A percentile compares a stretch with the other conserved stretches of the same genome.
Evolutionary conservation across 306 rosid species (phyloP).

Genomic region (Malus fusca): DNA sequence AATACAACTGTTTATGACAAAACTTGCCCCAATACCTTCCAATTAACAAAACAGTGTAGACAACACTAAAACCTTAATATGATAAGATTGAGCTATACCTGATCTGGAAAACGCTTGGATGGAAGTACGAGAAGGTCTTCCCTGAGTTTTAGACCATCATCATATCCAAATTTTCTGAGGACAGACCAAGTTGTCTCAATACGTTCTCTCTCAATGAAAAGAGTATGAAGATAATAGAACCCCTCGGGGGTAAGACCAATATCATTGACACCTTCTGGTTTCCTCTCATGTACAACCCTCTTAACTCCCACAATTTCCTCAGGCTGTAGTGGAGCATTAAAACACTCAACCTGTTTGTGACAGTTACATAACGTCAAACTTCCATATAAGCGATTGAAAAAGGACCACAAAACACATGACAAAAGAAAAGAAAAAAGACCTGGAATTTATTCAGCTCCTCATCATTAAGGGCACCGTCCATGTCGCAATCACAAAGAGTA

Average conservation of each 20-base stretch:
- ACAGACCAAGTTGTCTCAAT: conserved; percentile 89
- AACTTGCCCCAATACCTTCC: not conserved
- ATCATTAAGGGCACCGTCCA: conserved; percentile 90
- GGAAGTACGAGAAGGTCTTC: conserved; percentile 67
- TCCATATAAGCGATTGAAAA: conserved; percentile 5
- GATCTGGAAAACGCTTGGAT: conserved; percentile 67
- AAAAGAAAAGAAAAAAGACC: conserved; percentile 42
- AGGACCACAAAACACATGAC: not conserved
- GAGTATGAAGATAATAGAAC: conserved; percentile 59
- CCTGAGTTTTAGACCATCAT: conserved; percentile 64
- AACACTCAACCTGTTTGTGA: conserved; percentile 60
- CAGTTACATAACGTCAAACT: conserved; percentile 18
- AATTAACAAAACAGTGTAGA: conserved; percentile 9
- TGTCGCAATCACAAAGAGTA: conserved; percentile 71
- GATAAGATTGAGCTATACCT: conserved; percentile 38
- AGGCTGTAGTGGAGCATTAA: conserved; percentile 62
- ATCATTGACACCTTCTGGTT: conserved; percentile 67
- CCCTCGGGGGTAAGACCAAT: conserved; percentile 84
- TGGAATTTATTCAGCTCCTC: conserved; percentile 84
- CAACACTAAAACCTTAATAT: conserved; percentile 20
- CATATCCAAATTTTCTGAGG: conserved; percentile 77
- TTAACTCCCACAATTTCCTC: conserved; percentile 59
- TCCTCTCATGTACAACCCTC: conserved; percentile 64
- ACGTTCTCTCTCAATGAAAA: conserved; percentile 68
- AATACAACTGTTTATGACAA: not conserved